Evolutionary conservation across 2,329 filamentous ascomycete genomes (phyloP), one percentile per base, ranked within the genome.

Genomic region (Neodidymelliopsis sp.): DNA sequence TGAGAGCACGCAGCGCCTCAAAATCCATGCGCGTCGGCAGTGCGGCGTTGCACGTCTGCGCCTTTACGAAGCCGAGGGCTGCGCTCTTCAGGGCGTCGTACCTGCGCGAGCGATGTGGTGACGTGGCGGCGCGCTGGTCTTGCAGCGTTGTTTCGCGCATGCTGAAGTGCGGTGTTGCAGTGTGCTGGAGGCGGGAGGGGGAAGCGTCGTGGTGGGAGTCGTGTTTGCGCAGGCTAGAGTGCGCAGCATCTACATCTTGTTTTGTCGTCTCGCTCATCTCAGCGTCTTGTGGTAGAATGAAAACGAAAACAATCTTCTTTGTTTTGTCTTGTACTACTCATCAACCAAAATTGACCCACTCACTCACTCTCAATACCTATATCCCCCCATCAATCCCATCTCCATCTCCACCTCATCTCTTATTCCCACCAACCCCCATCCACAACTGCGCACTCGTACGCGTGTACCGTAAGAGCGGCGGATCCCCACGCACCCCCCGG

Each of bases 371-470:
- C n/a, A n/a, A n/a, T n/a, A n/a, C n/a, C n/a, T n/a, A n/a, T n/a
- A n/a, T n/a, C n/a, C n/a, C n/a, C n/a, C n/a, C n/a, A n/a, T n/a
- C n/a, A n/a, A n/a, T n/a, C n/a, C n/a, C n/a, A n/a, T n/a, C n/a
- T n/a, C 24, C 24, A 12, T 27, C 24, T 27, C 7, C 24, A 27
- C 24, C 24, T 7, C 24, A 12, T 12, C 24, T 7, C 24, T 7
- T 69, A 52, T 10, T 48, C 45, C 6, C 56, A 20, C 2, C 63
- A 29, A 62, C 71, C 69, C 9, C 11, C 18, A 1, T 40, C 23
- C 7, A 69, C 48, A 23, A 27, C 24, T 66, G 67, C 5, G 49
- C 9, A 12, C 61, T 35, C 39, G 15, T 12, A 24, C 22, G 34
- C n/a, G 28, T 15, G 11, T 16, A 16, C 13, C 31, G 16, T n/a